Evolutionary conservation across 2,329 filamentous ascomycete species (phyloP).

Genomic region (Ascosphaera apis): DNA sequence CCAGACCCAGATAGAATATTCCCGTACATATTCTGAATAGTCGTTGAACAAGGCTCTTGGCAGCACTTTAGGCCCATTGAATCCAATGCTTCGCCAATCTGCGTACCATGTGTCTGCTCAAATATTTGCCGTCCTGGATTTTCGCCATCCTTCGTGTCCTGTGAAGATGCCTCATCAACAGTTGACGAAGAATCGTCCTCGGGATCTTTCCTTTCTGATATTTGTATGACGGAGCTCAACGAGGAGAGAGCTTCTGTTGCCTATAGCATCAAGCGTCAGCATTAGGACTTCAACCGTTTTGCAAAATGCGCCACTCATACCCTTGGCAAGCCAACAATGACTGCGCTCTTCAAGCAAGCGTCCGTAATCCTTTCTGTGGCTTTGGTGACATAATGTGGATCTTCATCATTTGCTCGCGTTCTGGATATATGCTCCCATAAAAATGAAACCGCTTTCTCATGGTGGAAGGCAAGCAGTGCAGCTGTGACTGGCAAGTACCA

Average conservation of each 20-base stretch:
- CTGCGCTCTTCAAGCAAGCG: constrained; percentile 10
- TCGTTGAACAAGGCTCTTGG: constrained; percentile 8
- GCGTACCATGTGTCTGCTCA: constrained; percentile 9
- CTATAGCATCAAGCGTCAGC: constrained; percentile 1
- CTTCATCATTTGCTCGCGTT: neutral
- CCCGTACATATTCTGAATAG: constrained; percentile 10
- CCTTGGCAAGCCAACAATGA: constrained; percentile 11
- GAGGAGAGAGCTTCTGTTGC: constrained; percentile 10
- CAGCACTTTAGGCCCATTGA: constrained; percentile 9
- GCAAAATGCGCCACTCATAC: constrained; percentile 4
- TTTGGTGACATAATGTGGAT: constrained; percentile 4
- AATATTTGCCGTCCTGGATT: constrained; percentile 10
- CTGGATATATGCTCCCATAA: constrained; percentile 9
- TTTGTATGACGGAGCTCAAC: constrained; percentile 8
- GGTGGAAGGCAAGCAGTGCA: constrained; percentile 9
- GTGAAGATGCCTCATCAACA: neutral
- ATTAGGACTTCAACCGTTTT: no score
- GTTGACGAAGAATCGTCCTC: neutral
- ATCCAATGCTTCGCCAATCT: constrained; percentile 9
- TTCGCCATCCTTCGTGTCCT: neutral
- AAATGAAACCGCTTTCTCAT: constrained; percentile 8
- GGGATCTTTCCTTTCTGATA: neutral
- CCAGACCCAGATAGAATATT: constrained; percentile 10
- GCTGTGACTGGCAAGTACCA: constrained; percentile 11
- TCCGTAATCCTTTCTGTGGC: constrained; percentile 9